Base-by-base conservation (phyloP, 257 asterid species). In the Gentiana dahurica region DNA sequence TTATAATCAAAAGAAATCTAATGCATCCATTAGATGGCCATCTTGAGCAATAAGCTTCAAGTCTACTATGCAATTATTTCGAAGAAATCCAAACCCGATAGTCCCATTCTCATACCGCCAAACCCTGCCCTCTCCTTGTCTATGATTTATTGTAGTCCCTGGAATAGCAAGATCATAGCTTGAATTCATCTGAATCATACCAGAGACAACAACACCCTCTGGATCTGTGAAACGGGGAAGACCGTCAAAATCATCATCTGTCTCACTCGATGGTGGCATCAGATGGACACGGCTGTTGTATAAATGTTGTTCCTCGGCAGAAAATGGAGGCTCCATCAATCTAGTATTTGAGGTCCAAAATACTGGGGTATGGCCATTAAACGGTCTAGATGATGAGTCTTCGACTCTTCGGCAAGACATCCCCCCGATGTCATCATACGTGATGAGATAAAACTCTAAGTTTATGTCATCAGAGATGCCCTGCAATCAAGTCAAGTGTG, bases 381-480 rank as follows among this genome's bases (percentile, higher is more conserved):
- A 70, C 39, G 83, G 77, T 54, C 59, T 66, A 43, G 74, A 72
- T 4, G 86, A 64, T 4, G 86, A 64, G 62, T 84, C 94, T 49
- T 84, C 94, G 49, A 91, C 75, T 64, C 80, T 82, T 49, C 96
- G 82, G 81, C 98, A 90, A 55, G 87, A 70, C 55, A 90, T 73
- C 47, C 94, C 96, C 34, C 98, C 96, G 46, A 90, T 70, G 65
- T 82, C 94, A 36, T 90, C 96, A 36, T 85, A 91, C 49, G 86
- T 72, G 41, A 80, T 94, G 49, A 85, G 77, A 62, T 79, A 91
- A 77, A 91, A 91, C 41, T 79, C 89, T 74, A 91, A 74, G 71
- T 78, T 82, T 78, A 65, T 68, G 70, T 82, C 89, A 43, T 74
- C 92, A 65, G 82, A 67, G 54, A 91, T 65, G 33, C 98, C 98